Evolutionary conservation across 495 filamentous ascomycete genomes (phyloP), one percentile per base, ranked within the genome.

Genomic region (Aspergillus diversus): DNA sequence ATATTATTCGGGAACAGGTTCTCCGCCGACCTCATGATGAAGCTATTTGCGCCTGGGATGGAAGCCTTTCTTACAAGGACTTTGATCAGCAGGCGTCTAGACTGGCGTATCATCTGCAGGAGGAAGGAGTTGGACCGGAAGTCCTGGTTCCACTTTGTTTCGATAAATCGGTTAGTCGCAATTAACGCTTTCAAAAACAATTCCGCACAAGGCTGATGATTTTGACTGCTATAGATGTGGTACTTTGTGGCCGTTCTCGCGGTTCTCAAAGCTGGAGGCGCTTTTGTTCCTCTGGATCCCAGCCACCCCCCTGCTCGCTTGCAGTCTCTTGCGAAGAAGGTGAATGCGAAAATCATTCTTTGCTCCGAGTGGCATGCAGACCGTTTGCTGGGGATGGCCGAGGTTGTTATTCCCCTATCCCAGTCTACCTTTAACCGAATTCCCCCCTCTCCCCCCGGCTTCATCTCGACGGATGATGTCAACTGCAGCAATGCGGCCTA

Each of bases 201-300:
- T 27, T 27, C 1, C 21, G 21, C 21, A 1, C 21, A 27, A 27
- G 1, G 21, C 21, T 27, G 21, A 27, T 27, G 21, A 27, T 27
- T 27, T 2, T 27, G 21, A 50, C 15, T 42, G 12, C 16, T 57
- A 37, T 42, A 47, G 49, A 55, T 55, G 34, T 55, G 53, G 46
- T 51, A 52, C 33, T 52, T 49, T 37, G 46, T 47, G 13, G 46
- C 47, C n/a, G 39, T 52, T 11, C 33, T 60, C 13, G 46, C 49
- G 13, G 37, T 87, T 21, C 64, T 85, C 13, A 84, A 83, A 55
- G 84, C 85, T 46, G 86, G 86, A 7, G 83, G 81, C 49, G 85
- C 80, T 0, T 85, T 85, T 68, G 80, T 89, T 27, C 81, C 81
- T 1, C 68, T 91, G 2, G 87, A 90, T 68, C 81, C 84, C 9